Percentiles rank a stretch among this genome's conserved stretches.
Conservation (phyloP, 345 rosid species). For the Ceriops tagal region DNA sequence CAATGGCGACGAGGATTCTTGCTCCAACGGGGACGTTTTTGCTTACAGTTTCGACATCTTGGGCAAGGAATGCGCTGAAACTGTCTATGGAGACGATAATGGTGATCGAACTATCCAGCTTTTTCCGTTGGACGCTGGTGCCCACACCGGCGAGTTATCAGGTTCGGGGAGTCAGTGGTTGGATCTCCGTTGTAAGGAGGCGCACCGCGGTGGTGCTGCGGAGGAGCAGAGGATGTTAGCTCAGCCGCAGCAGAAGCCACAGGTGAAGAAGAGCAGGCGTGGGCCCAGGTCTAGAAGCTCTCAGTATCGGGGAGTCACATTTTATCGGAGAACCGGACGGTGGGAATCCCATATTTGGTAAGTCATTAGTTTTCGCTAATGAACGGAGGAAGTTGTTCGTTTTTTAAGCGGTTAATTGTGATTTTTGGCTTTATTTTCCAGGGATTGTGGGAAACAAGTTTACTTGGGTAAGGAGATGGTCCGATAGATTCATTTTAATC, state of each 20-base stretch:
- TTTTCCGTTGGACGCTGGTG: slow-evolving; percentile 32
- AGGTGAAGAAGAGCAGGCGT: slow-evolving; percentile 65
- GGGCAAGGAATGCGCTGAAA: not conserved
- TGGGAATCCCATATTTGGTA: slow-evolving; percentile 99
- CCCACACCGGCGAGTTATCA: slow-evolving; percentile 5
- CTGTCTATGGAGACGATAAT: not conserved
- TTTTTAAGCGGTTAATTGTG: not conserved
- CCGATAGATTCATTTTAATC: not conserved
- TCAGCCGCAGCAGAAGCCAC: slow-evolving; percentile 21
- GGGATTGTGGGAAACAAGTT: slow-evolving; percentile 90
- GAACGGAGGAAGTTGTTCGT: not conserved
- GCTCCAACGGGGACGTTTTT: slow-evolving; percentile 26
- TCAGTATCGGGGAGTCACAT: slow-evolving; percentile 94
- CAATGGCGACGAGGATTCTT: slow-evolving; percentile 36
- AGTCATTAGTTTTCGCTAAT: not conserved
- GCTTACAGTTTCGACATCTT: slow-evolving; percentile 35
- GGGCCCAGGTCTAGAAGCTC: slow-evolving; percentile 98
- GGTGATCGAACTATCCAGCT: slow-evolving; percentile 37
- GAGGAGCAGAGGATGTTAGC: slow-evolving; percentile 25
- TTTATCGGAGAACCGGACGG: slow-evolving; percentile 92
- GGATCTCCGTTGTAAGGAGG: slow-evolving; percentile 32
- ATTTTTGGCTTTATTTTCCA: slow-evolving; percentile 20
- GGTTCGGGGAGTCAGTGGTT: slow-evolving; percentile 24
- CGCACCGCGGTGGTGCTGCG: slow-evolving; percentile 6
- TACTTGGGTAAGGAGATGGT: slow-evolving; percentile 53